Evolutionary conservation across 495 filamentous ascomycete species (phyloP).

Genomic region (Oidiodendron maius): DNA sequence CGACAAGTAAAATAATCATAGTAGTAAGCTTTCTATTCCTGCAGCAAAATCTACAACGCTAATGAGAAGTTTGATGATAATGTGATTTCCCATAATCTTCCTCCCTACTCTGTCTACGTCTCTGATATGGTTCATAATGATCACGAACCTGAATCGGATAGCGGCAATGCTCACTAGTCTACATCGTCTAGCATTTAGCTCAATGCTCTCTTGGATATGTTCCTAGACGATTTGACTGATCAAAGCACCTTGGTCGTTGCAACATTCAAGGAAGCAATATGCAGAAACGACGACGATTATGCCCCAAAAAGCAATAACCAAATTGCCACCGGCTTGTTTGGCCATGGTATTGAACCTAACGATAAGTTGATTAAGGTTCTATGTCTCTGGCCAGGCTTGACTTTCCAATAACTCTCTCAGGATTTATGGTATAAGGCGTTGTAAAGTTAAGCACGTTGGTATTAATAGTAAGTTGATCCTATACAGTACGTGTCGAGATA

Average conservation of each 20-base stretch:
- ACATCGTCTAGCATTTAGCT: conserved; percentile 8
- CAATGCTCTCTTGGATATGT: conserved; percentile 17
- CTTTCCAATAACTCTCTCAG: too few species aligned
- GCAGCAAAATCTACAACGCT: conserved; percentile 17
- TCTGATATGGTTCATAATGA: conserved; percentile 19
- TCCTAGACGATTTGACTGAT: conserved; percentile 11
- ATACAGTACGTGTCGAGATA: too few species aligned
- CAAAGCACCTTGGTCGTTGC: conserved; percentile 19
- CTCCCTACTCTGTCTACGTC: conserved; percentile 19
- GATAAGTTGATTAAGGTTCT: too few species aligned
- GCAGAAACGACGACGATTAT: conserved; percentile 10
- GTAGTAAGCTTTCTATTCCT: too few species aligned
- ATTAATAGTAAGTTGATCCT: too few species aligned
- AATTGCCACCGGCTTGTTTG: conserved; percentile 17
- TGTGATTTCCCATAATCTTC: conserved; percentile 11
- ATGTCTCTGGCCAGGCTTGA: too few species aligned
- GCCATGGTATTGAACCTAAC: conserved; percentile 14
- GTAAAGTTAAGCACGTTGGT: too few species aligned
- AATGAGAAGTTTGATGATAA: conserved; percentile 13
- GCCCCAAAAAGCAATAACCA: conserved; percentile 16
- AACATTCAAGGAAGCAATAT: conserved; percentile 20
- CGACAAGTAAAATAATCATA: too few species aligned
- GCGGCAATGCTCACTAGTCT: conserved; percentile 16
- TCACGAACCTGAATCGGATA: conserved; percentile 16
- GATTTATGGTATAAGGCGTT: too few species aligned